Evolutionary conservation across 2,329 filamentous ascomycete genomes (phyloP).

Genomic region (Allantophomopsis cytisporea): DNA sequence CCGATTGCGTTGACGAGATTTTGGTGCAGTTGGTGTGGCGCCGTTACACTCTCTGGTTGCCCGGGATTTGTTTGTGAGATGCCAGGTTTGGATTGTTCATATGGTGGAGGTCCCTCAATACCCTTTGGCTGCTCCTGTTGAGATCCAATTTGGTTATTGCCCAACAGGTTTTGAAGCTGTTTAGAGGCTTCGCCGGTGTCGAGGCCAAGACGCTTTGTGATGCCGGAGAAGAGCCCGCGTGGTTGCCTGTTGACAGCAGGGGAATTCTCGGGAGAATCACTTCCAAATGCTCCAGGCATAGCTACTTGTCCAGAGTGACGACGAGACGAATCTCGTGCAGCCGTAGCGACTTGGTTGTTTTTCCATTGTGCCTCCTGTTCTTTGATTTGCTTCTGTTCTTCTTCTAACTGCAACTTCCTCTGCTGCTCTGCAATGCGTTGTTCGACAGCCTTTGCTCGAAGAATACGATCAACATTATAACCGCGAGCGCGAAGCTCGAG

Average conservation of each 20-base stretch:
- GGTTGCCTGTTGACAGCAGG: slow-evolving; percentile 28
- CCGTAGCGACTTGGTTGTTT: slow-evolving; percentile 4
- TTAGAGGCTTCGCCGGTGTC: slow-evolving; percentile 33
- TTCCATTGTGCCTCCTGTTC: slow-evolving; percentile 37
- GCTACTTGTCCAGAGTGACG: slow-evolving; percentile 23
- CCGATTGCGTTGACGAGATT: slow-evolving; percentile 69
- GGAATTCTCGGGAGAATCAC: slow-evolving; percentile 44
- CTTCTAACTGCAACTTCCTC: slow-evolving; percentile 58
- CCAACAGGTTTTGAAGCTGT: slow-evolving; percentile 29
- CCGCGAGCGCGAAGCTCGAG: slow-evolving; percentile 72
- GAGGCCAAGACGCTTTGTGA: slow-evolving; percentile 56
- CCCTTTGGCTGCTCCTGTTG: slow-evolving; percentile 2
- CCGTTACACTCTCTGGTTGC: slow-evolving; percentile 34
- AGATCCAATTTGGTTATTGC: slow-evolving; percentile 4
- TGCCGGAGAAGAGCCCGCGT: slow-evolving; percentile 47
- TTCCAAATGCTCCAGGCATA: slow-evolving; percentile 64
- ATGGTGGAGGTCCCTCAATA: slow-evolving; percentile 9
- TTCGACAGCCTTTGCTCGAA: slow-evolving; percentile 77
- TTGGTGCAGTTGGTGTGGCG: slow-evolving; percentile 46
- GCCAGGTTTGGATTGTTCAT: slow-evolving; percentile 9
- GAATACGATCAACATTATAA: slow-evolving; percentile 92
- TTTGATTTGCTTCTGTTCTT: slow-evolving; percentile 55
- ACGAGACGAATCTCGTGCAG: slow-evolving; percentile 17
- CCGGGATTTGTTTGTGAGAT: slow-evolving; percentile 1
- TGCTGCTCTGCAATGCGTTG: slow-evolving; percentile 77